A percentile compares a stretch with the other conserved stretches of the same genome.
Evolutionary conservation across 2,329 filamentous ascomycete genomes (phyloP).

Genomic region (Tolypocladium inflatum): DNA sequence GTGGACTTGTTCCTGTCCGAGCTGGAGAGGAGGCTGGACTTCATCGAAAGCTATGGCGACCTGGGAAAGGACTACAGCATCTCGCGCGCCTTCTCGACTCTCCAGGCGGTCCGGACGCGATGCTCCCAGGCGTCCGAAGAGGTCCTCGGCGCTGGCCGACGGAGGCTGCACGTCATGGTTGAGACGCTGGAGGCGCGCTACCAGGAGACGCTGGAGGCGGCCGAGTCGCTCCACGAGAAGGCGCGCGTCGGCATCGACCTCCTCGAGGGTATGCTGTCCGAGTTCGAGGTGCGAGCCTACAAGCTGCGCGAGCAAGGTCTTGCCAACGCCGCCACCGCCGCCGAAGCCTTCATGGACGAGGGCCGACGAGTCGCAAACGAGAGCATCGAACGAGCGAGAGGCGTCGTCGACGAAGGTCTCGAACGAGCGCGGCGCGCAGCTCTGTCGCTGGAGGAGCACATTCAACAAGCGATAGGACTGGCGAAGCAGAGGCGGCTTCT

Average conservation of each 20-base stretch:
- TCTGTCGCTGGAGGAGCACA: slow-evolving; percentile 72
- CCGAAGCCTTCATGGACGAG: slow-evolving; percentile 64
- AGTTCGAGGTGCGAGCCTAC: slow-evolving; percentile 75
- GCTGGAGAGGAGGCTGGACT: slow-evolving; percentile 76
- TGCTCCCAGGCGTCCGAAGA: slow-evolving; percentile 88
- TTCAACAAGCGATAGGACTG: slow-evolving; percentile 65
- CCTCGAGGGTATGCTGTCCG: slow-evolving; percentile 74
- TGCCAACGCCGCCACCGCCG: slow-evolving; percentile 54
- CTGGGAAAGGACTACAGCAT: slow-evolving; percentile 76
- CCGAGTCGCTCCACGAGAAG: slow-evolving; percentile 86
- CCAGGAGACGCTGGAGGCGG: slow-evolving; percentile 73
- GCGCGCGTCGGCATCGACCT: slow-evolving; percentile 78
- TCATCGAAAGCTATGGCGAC: slow-evolving; percentile 81
- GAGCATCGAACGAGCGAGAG: slow-evolving; percentile 62
- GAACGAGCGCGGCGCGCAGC: slow-evolving; percentile 77
- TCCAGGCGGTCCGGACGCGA: slow-evolving; percentile 77
- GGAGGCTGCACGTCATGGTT: slow-evolving; percentile 79
- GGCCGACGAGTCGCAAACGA: slow-evolving; percentile 75
- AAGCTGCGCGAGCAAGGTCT: slow-evolving; percentile 72
- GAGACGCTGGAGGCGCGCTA: slow-evolving; percentile 86
- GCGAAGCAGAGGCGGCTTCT: slow-evolving; percentile 77
- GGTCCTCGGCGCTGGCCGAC: slow-evolving; percentile 76
- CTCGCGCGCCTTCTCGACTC: slow-evolving; percentile 72
- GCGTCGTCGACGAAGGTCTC: slow-evolving; percentile 71
- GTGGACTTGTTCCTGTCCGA: slow-evolving; percentile 78